Base-by-base conservation (phyloP, 129 eudicot genomes). In the Silybum marianum region DNA sequence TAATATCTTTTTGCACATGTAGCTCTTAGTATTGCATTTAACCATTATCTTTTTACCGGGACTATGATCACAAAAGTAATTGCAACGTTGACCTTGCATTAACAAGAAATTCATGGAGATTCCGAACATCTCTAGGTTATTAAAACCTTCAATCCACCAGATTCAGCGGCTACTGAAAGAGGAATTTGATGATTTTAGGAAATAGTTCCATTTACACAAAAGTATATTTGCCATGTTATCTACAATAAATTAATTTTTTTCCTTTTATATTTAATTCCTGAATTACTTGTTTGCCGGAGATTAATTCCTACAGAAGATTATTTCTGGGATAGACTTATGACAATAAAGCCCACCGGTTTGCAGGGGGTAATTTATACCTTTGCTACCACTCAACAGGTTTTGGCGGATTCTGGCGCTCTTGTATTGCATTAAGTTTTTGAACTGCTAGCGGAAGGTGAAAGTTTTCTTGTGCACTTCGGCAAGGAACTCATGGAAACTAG, bases 401-500 rank as follows among this genome's bases (percentile, higher is more conserved):
- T 95, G 13, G 63, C 67, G 32, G 99, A 95, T 88, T 87, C 91
- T 63, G 97, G 99, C 66, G 92, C 84, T 30, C 97, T 92, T 54
- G 92, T 83, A 78, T 76, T 95, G 87, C 88, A 89, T 78, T 81
- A 87, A 89, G 99, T 95, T 71, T 71, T 95, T 83, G 97, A 88
- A 44, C 97, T 95, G n/a, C 89, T 95, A 13, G 74, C 74, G 0
- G 92, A 90, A 77, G 98, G 99, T 8, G 96, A 92, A 77, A 81
- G 83, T 73, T 74, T 90, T 39, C 90, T 90, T 0, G 84, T 95
- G 63, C 85, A 79, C 74, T 91, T 88, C 66, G 90, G 82, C 21
- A 90, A 89, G 88, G 98, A 95, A 80, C 95, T 95, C 54, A 85
- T 90, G 99, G 99, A 92, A 88, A 84, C 10, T 18, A 66, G 21